Evolutionary conservation across 164 flowering plant genomes (phyloP), one percentile per base, ranked within the genome.

Genomic region (Stephania japonica): DNA sequence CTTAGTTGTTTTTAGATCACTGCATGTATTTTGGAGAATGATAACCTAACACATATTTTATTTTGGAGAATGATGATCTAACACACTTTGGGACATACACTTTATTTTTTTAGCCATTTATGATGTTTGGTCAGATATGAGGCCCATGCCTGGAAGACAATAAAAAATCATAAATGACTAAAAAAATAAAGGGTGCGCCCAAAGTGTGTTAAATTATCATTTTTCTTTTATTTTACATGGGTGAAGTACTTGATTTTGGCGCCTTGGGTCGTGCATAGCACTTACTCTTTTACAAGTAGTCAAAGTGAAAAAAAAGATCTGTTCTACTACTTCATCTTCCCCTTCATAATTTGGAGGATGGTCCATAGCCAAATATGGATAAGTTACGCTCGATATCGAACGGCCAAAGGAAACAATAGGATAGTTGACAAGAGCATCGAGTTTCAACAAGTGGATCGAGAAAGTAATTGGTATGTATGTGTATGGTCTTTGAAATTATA

Each of bases 291-390:
- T 19, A 13, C 14, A 16, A 53, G 1, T 53, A 53, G 14, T 12
- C 19, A 53, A 12, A 1, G 3, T 4, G 19, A 53, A 10, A 1
- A 53, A 12, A 53, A n/a, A 53, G 61, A 53, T 53, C 0, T 10
- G 18, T 13, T 5, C 18, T 13, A 13, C 61, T 16, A 13, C 5
- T 59, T 68, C 9, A 16, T 74, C 42, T 74, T 56, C 42, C 67
- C 76, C 1, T 18, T 68, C 25, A 6, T 44, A 5, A 5, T 74
- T 0, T 56, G 62, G 63, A 74, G 76, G 59, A 25, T 43, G 44
- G 6, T 74, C 42, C 76, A 74, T 42, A 62, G 68, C 53, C 76
- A 74, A 42, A 69, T 74, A 11, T 74, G 76, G 76, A 68, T 74
- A 13, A 68, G 53, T 38, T 59, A 68, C 4, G 25, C 76, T 59